Evolutionary conservation across 2,329 filamentous ascomycete genomes (phyloP), one percentile per base, ranked within the genome.

Genomic region (Xylogone sp.): DNA sequence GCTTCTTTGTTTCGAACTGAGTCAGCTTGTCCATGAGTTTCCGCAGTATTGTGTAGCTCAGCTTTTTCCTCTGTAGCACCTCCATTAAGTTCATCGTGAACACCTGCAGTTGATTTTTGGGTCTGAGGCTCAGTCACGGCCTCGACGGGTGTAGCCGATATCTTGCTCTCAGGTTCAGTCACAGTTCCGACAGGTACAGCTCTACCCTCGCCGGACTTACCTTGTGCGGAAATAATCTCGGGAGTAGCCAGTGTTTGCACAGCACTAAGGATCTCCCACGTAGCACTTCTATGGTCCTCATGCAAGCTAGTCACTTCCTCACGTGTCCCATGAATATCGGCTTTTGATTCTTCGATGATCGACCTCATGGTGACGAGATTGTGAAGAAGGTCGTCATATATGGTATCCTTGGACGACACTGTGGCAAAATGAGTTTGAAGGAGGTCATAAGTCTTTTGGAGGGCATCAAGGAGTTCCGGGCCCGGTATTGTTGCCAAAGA

Each of bases 331-430:
- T 44, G 53, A 16, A 62, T 49, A 12, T 54, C 59, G 2, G 56
- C 48, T 48, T 60, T 59, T 8, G 56, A 62, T 16, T 62, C 60
- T 27, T 55, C 54, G 3, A 65, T 21, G 12, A 59, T 51, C 2
- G 53, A 39, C 45, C 59, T 64, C 20, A 64, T 45, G n/a, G 51
- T 53, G 4, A 53, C 45, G n/a, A 65, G 56, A 34, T 58, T 56
- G 18, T 34, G 21, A 2, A 56, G 21, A 7, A 62, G 53, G 20
- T 61, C 60, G 13, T 53, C 51, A 18, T 61, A 50, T 1, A 53
- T 55, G 6, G 27, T 50, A 2, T 45, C 53, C 53, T 29, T 61
- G 59, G 45, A 60, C 51, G 7, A 31, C 42, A 12, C 57, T 42
- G 31, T 51, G 50, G 53, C n/a, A 13, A 50, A 53, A 24, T 63